phyloP scores from a whole-genome alignment of 202 grass and related monocot genomes.

The Panicum hallii region DNA sequence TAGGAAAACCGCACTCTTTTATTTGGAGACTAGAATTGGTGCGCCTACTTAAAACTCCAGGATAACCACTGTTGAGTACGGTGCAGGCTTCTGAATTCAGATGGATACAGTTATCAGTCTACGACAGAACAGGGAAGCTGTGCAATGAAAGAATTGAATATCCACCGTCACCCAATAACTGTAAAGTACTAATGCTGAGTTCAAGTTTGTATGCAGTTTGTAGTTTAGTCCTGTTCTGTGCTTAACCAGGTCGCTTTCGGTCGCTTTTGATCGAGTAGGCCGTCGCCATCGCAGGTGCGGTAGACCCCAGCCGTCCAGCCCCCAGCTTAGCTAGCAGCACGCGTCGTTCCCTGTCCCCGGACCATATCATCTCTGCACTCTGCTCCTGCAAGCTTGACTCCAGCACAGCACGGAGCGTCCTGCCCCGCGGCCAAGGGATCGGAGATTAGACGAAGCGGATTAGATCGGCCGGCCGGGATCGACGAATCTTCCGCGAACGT shows the following conservation, averaged over 20 bases:
- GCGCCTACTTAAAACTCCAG: too few relatives aligned
- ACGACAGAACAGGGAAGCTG: neutral
- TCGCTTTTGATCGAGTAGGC: conserved; percentile 19
- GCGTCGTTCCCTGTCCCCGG: conserved; percentile 23
- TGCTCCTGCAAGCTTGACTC: conserved; percentile 42
- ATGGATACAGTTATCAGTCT: neutral
- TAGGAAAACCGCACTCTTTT: too few relatives aligned
- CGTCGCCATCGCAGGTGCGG: conserved; percentile 41
- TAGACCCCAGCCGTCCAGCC: conserved; percentile 33
- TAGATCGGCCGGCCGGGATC: neutral
- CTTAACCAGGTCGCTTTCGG: conserved; percentile 10
- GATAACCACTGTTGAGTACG: too few relatives aligned
- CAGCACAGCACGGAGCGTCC: conserved; percentile 2
- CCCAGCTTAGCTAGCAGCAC: conserved; percentile 11
- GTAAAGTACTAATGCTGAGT: neutral
- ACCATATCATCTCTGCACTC: neutral
- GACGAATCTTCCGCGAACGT: conserved; percentile 48
- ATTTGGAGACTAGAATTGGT: too few relatives aligned
- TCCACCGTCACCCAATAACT: conserved; percentile 43
- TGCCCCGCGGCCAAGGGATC: too few relatives aligned
- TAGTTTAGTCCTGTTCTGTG: conserved; percentile 19
- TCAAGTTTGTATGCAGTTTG: neutral
- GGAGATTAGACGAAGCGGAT: too few relatives aligned
- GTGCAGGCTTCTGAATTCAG: neutral
- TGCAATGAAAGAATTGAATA: conserved; percentile 37